Base-by-base conservation (phyloP, 2,329 filamentous ascomycete species). In the Exophiala spinifera region DNA sequence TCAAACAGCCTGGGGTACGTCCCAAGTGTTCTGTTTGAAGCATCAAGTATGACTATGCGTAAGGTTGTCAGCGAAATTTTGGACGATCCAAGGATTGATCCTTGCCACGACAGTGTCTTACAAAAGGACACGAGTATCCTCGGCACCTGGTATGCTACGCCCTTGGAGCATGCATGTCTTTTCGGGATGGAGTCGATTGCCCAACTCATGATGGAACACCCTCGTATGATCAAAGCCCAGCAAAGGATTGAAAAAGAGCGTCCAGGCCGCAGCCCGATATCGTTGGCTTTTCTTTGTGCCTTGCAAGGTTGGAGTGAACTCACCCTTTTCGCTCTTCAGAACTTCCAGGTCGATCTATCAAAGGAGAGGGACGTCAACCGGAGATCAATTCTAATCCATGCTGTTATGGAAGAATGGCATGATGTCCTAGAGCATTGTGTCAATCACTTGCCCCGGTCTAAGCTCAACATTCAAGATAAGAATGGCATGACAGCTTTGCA, bases 351-450 rank as follows among this genome's bases (percentile, higher is more conserved):
- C 19, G 45, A 31, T 15, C 19, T 47, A 4, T 23, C 25, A 14
- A 23, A 33, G 7, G 45, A 47, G 8, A 31, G 45, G 33, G 45
- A 47, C 28, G 19, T 33, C 17, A 21, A 47, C 14, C 13, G 23
- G 45, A 31, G 45, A 14, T 31, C 45, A 21, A 36, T 47, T 47
- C 14, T 47, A 5, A 15, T 33, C 4, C 45, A 47, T 33, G 45
- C 45, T n/a, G 47, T 28, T 5, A 45, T 50, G 21, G 47, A 50
- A 15, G 33, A 43, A 13, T 50, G 47, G 47, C 47, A 50, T 37
- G 15, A 44, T 20, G 47, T 50, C 17, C 34, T 50, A 10, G 47
- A 50, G 28, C 21, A 28, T 28, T 50, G 47, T n/a, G 3, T 50
- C 11, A 14, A n/a, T 5, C 31, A 36, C n/a, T 14, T 43, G n/a